A percentile compares a stretch with the other conserved stretches of the same genome.
These are phyloP conservation scores for Berberis thunbergii DNA, from an alignment of 164 flowering plant genomes.

Conservation along the genomic window DNA sequence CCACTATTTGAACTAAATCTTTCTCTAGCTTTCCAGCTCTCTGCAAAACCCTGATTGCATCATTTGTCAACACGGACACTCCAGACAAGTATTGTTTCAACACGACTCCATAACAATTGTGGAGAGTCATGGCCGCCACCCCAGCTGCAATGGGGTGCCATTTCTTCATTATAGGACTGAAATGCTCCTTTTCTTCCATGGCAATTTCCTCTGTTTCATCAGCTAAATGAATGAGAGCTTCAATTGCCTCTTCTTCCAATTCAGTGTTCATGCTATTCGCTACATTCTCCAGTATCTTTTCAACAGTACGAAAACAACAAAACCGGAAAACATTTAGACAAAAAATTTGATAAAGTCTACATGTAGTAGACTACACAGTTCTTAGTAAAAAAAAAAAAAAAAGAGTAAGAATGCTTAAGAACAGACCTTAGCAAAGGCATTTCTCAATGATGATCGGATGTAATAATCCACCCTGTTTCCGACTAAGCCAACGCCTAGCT, in stretches of 20 bases:
- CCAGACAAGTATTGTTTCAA: constrained; percentile 58
- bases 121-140: constrained; percentile 75
- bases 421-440: constrained; percentile 67
- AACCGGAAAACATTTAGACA: too few relatives aligned
- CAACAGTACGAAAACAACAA: neutral
- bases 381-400: too few relatives aligned
- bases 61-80: constrained; percentile 30
- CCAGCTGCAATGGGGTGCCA: constrained; percentile 79
- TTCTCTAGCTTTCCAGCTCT: constrained; percentile 85
- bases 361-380: too few relatives aligned
- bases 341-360: too few relatives aligned
- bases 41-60: constrained; percentile 48
- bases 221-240: constrained; percentile 44
- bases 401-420: neutral
- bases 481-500: constrained; percentile 17
- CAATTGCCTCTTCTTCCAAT: constrained; percentile 31
- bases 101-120: constrained; percentile 65
- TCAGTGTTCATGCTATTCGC: constrained; percentile 16
- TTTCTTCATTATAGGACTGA: constrained; percentile 58
- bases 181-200: constrained; percentile 58
- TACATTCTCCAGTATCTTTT: constrained; percentile 43
- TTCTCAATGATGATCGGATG: constrained; percentile 57
- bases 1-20: constrained; percentile 71
- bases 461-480: constrained; percentile 53
- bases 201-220: constrained; percentile 67